A percentile compares a stretch with the other conserved stretches of the same genome.
Evolutionary conservation across 2,329 filamentous ascomycete genomes (phyloP).

Genomic region (Phaeosphaeriaceae sp.): DNA sequence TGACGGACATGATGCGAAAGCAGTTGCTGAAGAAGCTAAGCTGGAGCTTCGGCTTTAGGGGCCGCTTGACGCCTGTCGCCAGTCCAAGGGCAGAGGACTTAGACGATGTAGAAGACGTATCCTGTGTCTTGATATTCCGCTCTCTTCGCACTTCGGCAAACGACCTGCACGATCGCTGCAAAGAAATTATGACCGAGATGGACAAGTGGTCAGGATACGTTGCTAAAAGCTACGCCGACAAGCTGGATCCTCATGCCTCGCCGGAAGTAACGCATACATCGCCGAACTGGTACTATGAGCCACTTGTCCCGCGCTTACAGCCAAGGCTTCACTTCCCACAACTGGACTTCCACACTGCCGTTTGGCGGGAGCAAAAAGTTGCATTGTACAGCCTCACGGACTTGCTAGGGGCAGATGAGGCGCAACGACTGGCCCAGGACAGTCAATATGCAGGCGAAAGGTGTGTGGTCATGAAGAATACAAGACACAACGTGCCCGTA

Average conservation of each 20-base stretch:
- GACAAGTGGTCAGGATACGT: constrained; percentile 33
- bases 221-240: constrained; percentile 14
- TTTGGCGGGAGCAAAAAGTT: constrained; percentile 38
- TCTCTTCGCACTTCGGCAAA: constrained; percentile 36
- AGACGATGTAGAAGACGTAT: constrained; percentile 35
- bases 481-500: constrained; percentile 35
- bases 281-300: constrained; percentile 37
- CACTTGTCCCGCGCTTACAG: constrained; percentile 34
- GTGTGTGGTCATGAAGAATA: constrained; percentile 39
- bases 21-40: constrained; percentile 47
- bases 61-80: constrained; percentile 28
- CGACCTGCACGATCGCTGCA: constrained; percentile 19
- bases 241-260: constrained; percentile 35
- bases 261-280: constrained; percentile 28
- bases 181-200: constrained; percentile 22
- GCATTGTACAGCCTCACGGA: constrained; percentile 45
- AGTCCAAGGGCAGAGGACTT: constrained; percentile 30
- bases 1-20: constrained; percentile 48
- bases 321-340: constrained; percentile 36
- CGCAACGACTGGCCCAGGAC: constrained; percentile 27
- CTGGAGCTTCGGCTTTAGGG: constrained; percentile 35
- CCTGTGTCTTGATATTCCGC: constrained; percentile 34
- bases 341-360: constrained; percentile 37
- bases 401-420: constrained; percentile 39
- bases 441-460: constrained; percentile 28